Evolutionary conservation across 2,329 filamentous ascomycete species (phyloP).

Genomic region (Aureobasidium sp.): DNA sequence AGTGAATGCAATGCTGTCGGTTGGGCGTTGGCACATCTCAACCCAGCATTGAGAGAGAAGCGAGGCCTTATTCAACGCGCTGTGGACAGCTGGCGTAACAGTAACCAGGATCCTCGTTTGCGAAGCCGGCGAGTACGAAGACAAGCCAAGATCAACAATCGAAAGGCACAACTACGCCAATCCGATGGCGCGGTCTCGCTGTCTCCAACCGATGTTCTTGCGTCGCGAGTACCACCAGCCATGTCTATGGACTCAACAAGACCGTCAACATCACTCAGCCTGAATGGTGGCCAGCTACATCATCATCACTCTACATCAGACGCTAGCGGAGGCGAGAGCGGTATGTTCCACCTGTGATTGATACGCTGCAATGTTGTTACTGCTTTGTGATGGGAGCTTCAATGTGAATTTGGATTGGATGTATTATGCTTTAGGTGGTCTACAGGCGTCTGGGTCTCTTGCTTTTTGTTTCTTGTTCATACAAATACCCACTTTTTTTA

Average conservation of each 20-base stretch:
- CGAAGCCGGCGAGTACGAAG: slow-evolving; percentile 85
- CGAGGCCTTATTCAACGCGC: slow-evolving; percentile 92
- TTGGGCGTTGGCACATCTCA: slow-evolving; percentile 94
- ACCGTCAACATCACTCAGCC: not conserved
- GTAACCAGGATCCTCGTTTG: slow-evolving; percentile 89
- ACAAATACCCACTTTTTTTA: slow-evolving; percentile 17
- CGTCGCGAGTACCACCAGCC: not conserved
- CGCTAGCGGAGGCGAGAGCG: slow-evolving; percentile 59
- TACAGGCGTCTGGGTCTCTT: not conserved
- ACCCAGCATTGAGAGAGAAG: slow-evolving; percentile 84
- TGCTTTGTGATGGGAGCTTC: not conserved
- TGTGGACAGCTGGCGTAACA: slow-evolving; percentile 98
- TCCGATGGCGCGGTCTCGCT: not conserved
- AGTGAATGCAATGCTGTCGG: slow-evolving; percentile 99
- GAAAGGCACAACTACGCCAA: slow-evolving; percentile 9
- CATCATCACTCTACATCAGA: slow-evolving; percentile 15
- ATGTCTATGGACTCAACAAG: slow-evolving; percentile 2
- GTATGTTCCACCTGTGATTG: slow-evolving; percentile 95
- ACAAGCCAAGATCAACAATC: slow-evolving; percentile 88
- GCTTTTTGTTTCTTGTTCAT: slow-evolving; percentile 16
- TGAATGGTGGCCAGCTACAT: slow-evolving; percentile 13
- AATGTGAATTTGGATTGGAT: not conserved
- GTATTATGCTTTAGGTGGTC: not conserved
- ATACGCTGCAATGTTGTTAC: not conserved
- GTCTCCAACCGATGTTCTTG: not conserved